Percentiles rank a stretch among this genome's conserved stretches.
These are phyloP conservation scores for Fagus crenata DNA, from an alignment of 306 rosid species.

Conservation along the genomic window DNA sequence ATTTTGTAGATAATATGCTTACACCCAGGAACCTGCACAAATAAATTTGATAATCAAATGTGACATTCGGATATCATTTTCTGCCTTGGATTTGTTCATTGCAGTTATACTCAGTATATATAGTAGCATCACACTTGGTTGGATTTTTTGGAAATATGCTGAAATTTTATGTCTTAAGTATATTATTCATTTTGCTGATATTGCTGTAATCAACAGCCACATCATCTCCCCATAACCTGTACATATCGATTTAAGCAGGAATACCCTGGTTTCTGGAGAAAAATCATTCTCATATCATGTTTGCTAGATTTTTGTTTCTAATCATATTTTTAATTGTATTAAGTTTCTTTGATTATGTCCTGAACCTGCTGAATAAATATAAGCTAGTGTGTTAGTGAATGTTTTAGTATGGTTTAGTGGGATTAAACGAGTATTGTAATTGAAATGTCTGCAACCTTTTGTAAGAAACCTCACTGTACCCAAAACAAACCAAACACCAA, in stretches of 20 bases:
- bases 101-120: background rate
- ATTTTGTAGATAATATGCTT: background rate
- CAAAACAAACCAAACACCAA: no score
- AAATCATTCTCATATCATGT: background rate
- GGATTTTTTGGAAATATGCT: conserved; percentile 1
- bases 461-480: no score
- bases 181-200: background rate
- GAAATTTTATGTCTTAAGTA: background rate
- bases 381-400: background rate
- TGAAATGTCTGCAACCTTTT: background rate
- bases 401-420: background rate
- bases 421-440: background rate
- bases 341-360: background rate
- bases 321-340: background rate
- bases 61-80: background rate
- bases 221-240: background rate
- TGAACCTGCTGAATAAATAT: background rate
- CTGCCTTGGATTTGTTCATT: background rate
- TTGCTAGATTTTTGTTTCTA: background rate
- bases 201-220: background rate
- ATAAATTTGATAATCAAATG: background rate
- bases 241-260: background rate
- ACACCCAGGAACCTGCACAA: background rate
- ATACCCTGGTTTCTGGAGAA: background rate
- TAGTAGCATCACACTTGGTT: background rate